Evolutionary conservation across 1,284 basidiomycete genomes (phyloP), one percentile per base, ranked within the genome.

Genomic region (Rhodofomes roseus): DNA sequence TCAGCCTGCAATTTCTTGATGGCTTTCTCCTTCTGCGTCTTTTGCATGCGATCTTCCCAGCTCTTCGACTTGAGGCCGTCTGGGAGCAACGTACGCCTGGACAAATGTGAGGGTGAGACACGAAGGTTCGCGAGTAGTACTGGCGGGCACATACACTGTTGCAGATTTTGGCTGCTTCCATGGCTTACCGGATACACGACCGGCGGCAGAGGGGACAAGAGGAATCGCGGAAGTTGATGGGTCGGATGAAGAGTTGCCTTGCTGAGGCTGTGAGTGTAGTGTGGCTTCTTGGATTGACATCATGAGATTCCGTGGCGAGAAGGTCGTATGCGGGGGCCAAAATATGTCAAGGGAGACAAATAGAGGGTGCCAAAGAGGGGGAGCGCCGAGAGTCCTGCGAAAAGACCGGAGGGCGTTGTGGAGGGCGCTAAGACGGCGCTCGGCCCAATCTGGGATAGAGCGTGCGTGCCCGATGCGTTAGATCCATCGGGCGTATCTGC

Each of bases 1-100:
- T 92, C 89, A 11, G 72, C 68, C 71, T 92, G 79, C 36, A 93
- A 76, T 69, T 87, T 85, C 73, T 89, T 92, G 61, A 90, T 80
- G 25, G 90, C 87, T 41, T 79, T 76, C 25, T 81, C 82, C 66
- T 82, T 82, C 68, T 82, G 82, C 29, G 82, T 83, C 69, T 85
- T 84, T 60, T 83, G 77, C 82, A 91, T 90, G 39, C 91, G 80
- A 36, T 82, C 81, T 53, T 83, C 79, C 83, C 85, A 93, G 54
- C 69, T 77, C 70, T 81, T 87, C 4, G 86, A 80, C 73, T 85
- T 91, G 54, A 87, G 77, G 57, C 82, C 86, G 20, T 77, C 71
- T 27, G 83, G 82, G n/a, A 89, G 77, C 69, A 87, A 81, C 7
- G 90, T 84, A 23, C 89, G 87, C 31, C 90, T 92, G 69, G 36